Evolutionary conservation across 805 yeast genomes (phyloP), one percentile per base, ranked within the genome.

Genomic region (Saccharomycopsis sp.): DNA sequence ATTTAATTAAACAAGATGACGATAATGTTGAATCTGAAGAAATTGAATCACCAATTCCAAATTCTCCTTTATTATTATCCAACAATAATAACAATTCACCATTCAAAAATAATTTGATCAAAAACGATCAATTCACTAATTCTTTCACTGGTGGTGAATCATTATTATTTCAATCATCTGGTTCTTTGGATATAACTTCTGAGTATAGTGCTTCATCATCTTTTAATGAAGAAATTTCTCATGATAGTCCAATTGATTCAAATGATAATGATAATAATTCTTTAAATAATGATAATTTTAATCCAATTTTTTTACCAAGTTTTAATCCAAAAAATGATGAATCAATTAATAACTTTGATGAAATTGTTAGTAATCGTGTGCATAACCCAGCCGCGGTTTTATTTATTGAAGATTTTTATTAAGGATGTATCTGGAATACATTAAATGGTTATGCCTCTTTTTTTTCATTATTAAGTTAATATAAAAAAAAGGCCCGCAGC

Each of bases 311-410:
- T 32, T 30, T 35, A 26, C 30, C 15, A 17, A 31, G 13, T 23
- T 41, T 37, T n/a, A 35, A 19, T 18, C 12, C 8, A 9, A 33
- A 23, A 13, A n/a, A 31, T 19, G 45, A 41, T 8, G 36, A 41
- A 19, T 41, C 37, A 25, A 34, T 37, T 26, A 40, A 36, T 25
- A 39, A 38, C 36, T 29, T n/a, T 30, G 20, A 5, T 18, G 10
- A 37, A 20, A 31, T 9, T 29, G 21, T 15, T 15, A 37, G 45
- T 41, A 41, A 43, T 45, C 35, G 48, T 42, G 41, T 44, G 48
- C 48, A 44, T 44, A 44, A 44, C 45, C 45, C 48, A 44, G 48
- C 48, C 37, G 48, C 36, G 45, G 45, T 44, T 37, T 41, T 37
- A 21, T 36, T 38, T 26, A 25, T 28, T 34, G 31, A 21, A 23